These are phyloP conservation scores for Trifolium dubium DNA, from an alignment of 306 rosid species.

Conservation along the genomic window DNA sequence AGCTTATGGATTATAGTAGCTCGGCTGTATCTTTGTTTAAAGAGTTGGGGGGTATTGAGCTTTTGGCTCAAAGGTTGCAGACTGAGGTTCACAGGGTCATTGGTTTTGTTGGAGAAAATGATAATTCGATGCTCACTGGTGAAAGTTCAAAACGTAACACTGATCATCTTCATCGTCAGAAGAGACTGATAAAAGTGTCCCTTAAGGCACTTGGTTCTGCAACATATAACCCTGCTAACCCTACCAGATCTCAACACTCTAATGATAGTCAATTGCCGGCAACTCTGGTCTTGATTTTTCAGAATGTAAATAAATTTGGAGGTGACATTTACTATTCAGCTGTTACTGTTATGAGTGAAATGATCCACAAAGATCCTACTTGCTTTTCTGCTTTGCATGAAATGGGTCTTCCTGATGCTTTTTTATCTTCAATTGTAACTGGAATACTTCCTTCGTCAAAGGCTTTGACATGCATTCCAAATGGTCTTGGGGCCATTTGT, in stretches of 20 bases:
- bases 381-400: slow-evolving; percentile 82
- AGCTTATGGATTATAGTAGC: slow-evolving; percentile 96
- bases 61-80: slow-evolving; percentile 87
- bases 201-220: slow-evolving; percentile 96
- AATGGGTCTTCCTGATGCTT: slow-evolving; percentile 92
- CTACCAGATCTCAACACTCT: slow-evolving; percentile 73
- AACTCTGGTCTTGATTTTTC: slow-evolving; percentile 69
- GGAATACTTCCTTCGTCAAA: slow-evolving; percentile 90
- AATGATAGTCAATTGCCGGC: slow-evolving; percentile 77
- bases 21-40: slow-evolving; percentile 93
- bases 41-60: slow-evolving; percentile 93
- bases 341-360: slow-evolving; percentile 96
- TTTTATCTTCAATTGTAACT: slow-evolving; percentile 79
- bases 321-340: slow-evolving; percentile 98
- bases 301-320: slow-evolving; percentile 81
- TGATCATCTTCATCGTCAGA: slow-evolving; percentile 76
- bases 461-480: slow-evolving; percentile 90
- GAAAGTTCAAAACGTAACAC: slow-evolving; percentile 72
- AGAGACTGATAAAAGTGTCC: slow-evolving; percentile 86
- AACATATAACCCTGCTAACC: slow-evolving; percentile 77
- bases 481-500: slow-evolving; percentile 96
- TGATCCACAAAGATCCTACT: slow-evolving; percentile 96
- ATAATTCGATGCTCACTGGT: slow-evolving; percentile 59
- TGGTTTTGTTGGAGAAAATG: slow-evolving; percentile 60
- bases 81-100: slow-evolving; percentile 84